phyloP scores from a whole-genome alignment of 75 land plant species.

The Pinus taeda region DNA sequence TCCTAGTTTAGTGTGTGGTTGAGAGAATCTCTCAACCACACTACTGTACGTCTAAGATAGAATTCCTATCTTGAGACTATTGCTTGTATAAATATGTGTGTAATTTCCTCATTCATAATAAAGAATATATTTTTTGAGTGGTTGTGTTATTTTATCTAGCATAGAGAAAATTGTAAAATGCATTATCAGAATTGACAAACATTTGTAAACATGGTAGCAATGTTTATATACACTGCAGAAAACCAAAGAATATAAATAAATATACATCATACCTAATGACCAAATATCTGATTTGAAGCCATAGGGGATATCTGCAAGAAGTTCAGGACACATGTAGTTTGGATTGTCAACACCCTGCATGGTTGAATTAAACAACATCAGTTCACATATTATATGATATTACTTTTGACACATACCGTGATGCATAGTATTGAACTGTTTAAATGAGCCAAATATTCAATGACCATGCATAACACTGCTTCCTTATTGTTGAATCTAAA shows the following conservation, averaged over 20 bases:
- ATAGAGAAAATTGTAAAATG: neutral
- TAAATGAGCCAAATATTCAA: neutral
- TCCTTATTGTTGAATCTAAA: neutral
- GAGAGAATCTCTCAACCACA: too few species aligned
- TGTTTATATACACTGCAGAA: neutral
- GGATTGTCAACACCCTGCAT: slow-evolving; percentile 96
- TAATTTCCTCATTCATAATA: too few species aligned
- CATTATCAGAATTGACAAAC: neutral
- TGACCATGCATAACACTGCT: neutral
- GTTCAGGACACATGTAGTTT: slow-evolving; percentile 99
- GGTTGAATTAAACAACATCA: neutral
- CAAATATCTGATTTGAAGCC: slow-evolving; percentile 99
- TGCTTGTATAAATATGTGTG: too few species aligned
- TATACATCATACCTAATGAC: slow-evolving; percentile 73
- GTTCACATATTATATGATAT: neutral
- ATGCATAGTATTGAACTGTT: neutral
- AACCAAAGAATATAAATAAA: neutral
- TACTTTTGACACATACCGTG: neutral
- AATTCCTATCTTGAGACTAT: too few species aligned
- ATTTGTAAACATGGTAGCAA: neutral
- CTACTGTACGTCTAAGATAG: too few species aligned
- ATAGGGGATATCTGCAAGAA: slow-evolving; percentile 98
- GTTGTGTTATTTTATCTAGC: too few species aligned
- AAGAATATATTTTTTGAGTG: too few species aligned
- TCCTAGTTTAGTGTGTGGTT: too few species aligned